Evolutionary conservation across 1,139 yeast genomes (phyloP).

Genomic region (Schwanniomyces etchellsii): DNA sequence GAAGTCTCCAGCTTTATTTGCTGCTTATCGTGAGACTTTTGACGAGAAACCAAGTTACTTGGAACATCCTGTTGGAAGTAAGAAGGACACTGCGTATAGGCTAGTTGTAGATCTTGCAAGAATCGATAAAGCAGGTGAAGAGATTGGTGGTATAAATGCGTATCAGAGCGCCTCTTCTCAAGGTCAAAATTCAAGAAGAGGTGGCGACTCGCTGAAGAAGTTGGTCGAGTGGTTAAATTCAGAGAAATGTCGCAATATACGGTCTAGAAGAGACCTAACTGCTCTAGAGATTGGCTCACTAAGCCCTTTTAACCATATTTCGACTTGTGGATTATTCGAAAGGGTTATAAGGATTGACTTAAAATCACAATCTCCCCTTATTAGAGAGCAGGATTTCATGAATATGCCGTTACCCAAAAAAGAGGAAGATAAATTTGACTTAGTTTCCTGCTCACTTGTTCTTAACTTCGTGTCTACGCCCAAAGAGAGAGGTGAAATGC

Average conservation of each 20-base stretch:
- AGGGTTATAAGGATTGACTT: slow-evolving; percentile 65
- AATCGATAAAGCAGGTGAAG: slow-evolving; percentile 54
- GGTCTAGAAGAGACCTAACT: slow-evolving; percentile 11
- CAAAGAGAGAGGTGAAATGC: slow-evolving; percentile 69
- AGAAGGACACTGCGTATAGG: neutral
- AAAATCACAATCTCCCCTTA: slow-evolving; percentile 70
- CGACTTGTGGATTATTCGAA: slow-evolving; percentile 46
- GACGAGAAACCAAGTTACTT: neutral
- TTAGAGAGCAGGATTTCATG: slow-evolving; percentile 80
- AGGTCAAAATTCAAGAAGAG: slow-evolving; percentile 73
- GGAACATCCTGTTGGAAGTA: too few species aligned
- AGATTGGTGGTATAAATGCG: slow-evolving; percentile 62
- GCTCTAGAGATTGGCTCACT: slow-evolving; percentile 85
- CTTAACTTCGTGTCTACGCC: slow-evolving; percentile 83
- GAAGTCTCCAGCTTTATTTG: neutral
- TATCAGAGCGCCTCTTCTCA: slow-evolving; percentile 86
- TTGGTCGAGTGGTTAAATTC: slow-evolving; percentile 61
- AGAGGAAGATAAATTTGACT: slow-evolving; percentile 45
- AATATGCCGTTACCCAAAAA: slow-evolving; percentile 54
- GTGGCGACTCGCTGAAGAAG: slow-evolving; percentile 85
- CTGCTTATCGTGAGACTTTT: slow-evolving; percentile 1
- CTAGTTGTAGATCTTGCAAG: slow-evolving; percentile 40
- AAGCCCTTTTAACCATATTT: slow-evolving; percentile 62
- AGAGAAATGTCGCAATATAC: slow-evolving; percentile 7
- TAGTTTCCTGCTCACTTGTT: slow-evolving; percentile 80